phyloP scores from a whole-genome alignment of 2,329 filamentous ascomycete genomes.

The Aspergillus sp. region DNA sequence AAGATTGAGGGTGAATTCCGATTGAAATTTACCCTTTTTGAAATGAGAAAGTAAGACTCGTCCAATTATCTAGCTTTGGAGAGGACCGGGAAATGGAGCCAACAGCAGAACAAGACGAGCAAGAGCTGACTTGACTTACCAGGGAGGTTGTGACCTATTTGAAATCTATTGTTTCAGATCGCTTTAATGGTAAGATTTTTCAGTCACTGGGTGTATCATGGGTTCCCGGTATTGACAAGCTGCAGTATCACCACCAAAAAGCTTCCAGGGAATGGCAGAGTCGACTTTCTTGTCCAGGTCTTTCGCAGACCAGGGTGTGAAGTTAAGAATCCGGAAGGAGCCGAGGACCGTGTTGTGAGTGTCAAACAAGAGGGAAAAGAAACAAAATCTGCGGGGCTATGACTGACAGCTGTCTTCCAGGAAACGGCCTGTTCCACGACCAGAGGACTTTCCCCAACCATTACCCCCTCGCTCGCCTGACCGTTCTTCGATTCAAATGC shows the following conservation, averaged over 20 bases:
- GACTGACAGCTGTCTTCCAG: constrained; percentile 19
- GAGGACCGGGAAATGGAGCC: constrained; percentile 1
- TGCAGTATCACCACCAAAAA: constrained; percentile 52
- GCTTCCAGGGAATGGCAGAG: constrained; percentile 73
- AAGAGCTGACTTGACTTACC: constrained; percentile 12
- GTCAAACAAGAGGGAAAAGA: background rate
- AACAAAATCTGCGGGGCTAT: background rate
- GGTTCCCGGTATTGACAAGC: constrained; percentile 7
- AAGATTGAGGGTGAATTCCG: constrained; percentile 68
- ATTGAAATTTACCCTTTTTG: constrained; percentile 73
- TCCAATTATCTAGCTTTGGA: constrained; percentile 2
- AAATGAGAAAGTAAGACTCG: constrained; percentile 55
- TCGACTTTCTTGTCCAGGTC: constrained; percentile 76
- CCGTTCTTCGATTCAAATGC: constrained; percentile 31
- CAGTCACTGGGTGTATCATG: background rate
- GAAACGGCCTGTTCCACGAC: constrained; percentile 34
- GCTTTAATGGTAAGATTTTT: constrained; percentile 58
- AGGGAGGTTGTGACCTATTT: constrained; percentile 47
- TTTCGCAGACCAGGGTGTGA: constrained; percentile 83
- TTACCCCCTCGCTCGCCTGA: constrained; percentile 34
- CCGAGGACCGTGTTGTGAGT: constrained; percentile 54
- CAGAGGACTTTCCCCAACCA: constrained; percentile 33
- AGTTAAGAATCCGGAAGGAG: constrained; percentile 77
- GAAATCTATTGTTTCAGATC: constrained; percentile 55
- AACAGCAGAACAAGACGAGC: background rate